Evolutionary conservation across 2,329 filamentous ascomycete species (phyloP), one percentile per base, ranked within the genome.

Genomic region (Lecanoromycetidae sp.): DNA sequence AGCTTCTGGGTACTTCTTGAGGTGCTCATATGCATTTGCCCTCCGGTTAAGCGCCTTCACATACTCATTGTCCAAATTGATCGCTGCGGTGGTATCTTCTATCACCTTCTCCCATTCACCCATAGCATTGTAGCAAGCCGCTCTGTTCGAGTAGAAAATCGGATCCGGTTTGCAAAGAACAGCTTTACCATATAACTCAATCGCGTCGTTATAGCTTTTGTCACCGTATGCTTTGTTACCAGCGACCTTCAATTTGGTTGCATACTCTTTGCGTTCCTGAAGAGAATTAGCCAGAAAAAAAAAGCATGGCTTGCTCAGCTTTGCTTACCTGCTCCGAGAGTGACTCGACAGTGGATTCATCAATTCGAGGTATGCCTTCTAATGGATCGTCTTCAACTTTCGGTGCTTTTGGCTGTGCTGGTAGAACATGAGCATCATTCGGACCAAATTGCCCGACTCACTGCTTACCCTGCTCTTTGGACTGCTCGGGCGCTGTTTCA

Each of bases 131-230:
- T 87, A 93, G 75, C 91, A 98, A 46, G 91, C 91, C 49, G 91
- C 91, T 58, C 91, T 84, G 75, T 98, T 98, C 54, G 91, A 96
- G 76, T 93, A 98, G 75, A 91, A 98, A 64, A 98, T 88, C 26
- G 91, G 87, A 61, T 98, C 91, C 49, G 88, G 83, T 71, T 91
- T 94, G 82, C 91, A 96, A 43, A 96, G 71, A 58, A 98, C 94
- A 42, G 91, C 91, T 70, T 94, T 86, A 56, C 85, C 85, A 69
- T 98, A 98, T 29, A 98, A 79, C 4, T 88, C 84, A 62, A 98
- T 98, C 56, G 91, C 91, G 59, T 79, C 80, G 67, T 87, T 82
- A 69, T 95, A 95, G 60, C 94, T 84, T 70, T 95, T 96, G 57
- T 81, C 80, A 52, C 87, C 87, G 61, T 95, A 98, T 6, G 91